Evolutionary conservation across 129 eudicot species (phyloP).

Genomic region (Daucus carota): DNA sequence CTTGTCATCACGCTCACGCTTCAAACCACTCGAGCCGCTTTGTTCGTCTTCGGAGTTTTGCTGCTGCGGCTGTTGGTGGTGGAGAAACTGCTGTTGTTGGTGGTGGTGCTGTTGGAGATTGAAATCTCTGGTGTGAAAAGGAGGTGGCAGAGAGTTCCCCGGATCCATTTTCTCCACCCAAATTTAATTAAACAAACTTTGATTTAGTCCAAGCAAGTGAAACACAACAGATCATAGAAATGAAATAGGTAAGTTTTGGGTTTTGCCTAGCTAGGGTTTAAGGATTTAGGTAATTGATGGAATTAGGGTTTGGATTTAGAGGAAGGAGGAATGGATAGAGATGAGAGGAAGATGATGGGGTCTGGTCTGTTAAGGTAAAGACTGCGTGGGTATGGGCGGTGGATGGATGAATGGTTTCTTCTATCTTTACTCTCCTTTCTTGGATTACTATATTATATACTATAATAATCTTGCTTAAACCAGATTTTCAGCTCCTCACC

Average conservation of each 20-base stretch:
- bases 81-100: constrained; percentile 1
- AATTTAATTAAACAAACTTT: no score
- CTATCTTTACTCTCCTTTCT: neutral
- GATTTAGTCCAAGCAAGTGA: no score
- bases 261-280: neutral
- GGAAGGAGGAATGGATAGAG: neutral
- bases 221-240: neutral
- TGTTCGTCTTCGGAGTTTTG: constrained; percentile 4
- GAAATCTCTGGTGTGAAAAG: constrained; percentile 6
- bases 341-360: neutral
- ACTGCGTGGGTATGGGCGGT: constrained; percentile 9
- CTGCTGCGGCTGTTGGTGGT: neutral
- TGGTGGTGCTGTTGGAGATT: constrained; percentile 9
- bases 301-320: neutral
- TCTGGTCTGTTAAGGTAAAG: neutral
- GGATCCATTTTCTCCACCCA: constrained; percentile 3
- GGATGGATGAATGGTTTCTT: neutral
- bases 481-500: constrained; percentile 2
- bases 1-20: constrained; percentile 3
- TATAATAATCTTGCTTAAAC: neutral
- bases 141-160: constrained; percentile 5
- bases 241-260: neutral
- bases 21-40: neutral
- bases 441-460: neutral
- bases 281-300: neutral